phyloP scores from a whole-genome alignment of 768 basidiomycete genomes.

The Tylopilus intermedius region DNA sequence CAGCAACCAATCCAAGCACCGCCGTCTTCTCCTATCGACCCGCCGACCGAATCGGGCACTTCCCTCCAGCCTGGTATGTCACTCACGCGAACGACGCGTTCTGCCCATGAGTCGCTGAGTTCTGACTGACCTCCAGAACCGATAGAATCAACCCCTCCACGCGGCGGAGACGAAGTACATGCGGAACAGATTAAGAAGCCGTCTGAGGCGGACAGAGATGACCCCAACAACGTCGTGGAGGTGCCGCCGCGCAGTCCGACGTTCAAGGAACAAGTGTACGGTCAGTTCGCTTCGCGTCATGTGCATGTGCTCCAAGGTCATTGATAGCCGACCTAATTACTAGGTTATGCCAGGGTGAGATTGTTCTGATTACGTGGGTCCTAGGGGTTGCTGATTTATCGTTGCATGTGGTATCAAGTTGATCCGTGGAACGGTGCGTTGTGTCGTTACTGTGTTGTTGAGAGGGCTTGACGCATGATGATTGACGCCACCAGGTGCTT shows the following conservation, averaged over 20 bases:
- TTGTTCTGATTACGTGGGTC: not conserved
- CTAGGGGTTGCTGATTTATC: slow-evolving; percentile 1
- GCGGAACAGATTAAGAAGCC: slow-evolving; percentile 25
- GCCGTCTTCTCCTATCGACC: slow-evolving; percentile 24
- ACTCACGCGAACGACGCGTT: not conserved
- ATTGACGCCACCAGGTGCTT: slow-evolving; percentile 15
- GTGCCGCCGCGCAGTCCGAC: slow-evolving; percentile 32
- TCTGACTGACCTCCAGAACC: slow-evolving; percentile 25
- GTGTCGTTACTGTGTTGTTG: not conserved
- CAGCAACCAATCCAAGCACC: not conserved
- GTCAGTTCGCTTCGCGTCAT: slow-evolving; percentile 28
- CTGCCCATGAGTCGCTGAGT: not conserved
- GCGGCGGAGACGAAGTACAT: slow-evolving; percentile 32
- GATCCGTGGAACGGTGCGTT: slow-evolving; percentile 29
- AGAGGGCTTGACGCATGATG: not conserved
- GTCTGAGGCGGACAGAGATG: slow-evolving; percentile 24
- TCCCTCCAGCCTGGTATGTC: slow-evolving; percentile 37
- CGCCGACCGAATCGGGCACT: slow-evolving; percentile 26
- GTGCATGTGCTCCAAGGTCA: not conserved
- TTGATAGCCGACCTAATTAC: not conserved
- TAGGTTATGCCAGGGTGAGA: slow-evolving; percentile 30
- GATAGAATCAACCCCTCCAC: slow-evolving; percentile 22
- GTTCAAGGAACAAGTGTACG: slow-evolving; percentile 58
- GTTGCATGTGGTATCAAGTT: slow-evolving; percentile 13
- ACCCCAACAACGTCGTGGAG: slow-evolving; percentile 25